Base-by-base conservation (phyloP, 495 filamentous ascomycete genomes). In the Aspergillus indologenus region DNA sequence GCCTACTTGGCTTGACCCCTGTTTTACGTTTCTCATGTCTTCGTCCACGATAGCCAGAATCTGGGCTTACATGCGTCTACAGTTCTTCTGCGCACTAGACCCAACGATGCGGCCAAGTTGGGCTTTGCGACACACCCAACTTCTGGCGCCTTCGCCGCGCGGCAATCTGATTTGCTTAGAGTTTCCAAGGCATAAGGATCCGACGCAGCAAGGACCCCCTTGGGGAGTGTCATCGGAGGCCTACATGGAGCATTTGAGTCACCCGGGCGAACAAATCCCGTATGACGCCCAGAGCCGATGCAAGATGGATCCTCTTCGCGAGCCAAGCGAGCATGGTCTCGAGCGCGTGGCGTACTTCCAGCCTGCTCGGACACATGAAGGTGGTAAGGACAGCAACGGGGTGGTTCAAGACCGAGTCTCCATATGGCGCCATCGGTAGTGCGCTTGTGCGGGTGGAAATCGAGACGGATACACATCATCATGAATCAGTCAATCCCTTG, bases 11-110 rank as follows among this genome's bases (percentile, higher is more conserved):
- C 51, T 42, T 53, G 19, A 14, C 34, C 34, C 23, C 18, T 46
- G 7, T 6, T 14, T 56, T 1, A 22, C n/a, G 26, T 20, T 8
- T 15, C 12, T 45, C 26, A 29, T 46, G 53, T n/a, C 3, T 18
- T 4, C 3, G 18, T 31, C 17, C 22, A 9, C 20, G 5, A 22
- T 48, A 22, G 20, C 46, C 9, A 48, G 5, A 4, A 20, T 4
- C 1, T 24, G 4, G 46, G 9, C 23, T 48, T 21, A 48, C 46
- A 4, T 21, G 14, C n/a, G 31, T 21, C 29, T 17, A 20, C 55
- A 89, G 87, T 92, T 92, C 68, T 79, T 91, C 58, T 89, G 78
- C 61, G 88, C 88, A 20, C 75, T 91, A 5, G 79, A 81, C 14
- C 83, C 81, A 3, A 66, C 71, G 0, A 67, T 84, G 44, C 79